A percentile compares a stretch with the other conserved stretches of the same genome.
These are phyloP conservation scores for Urtica urens DNA, from an alignment of 306 rosid species.

Conservation along the genomic window DNA sequence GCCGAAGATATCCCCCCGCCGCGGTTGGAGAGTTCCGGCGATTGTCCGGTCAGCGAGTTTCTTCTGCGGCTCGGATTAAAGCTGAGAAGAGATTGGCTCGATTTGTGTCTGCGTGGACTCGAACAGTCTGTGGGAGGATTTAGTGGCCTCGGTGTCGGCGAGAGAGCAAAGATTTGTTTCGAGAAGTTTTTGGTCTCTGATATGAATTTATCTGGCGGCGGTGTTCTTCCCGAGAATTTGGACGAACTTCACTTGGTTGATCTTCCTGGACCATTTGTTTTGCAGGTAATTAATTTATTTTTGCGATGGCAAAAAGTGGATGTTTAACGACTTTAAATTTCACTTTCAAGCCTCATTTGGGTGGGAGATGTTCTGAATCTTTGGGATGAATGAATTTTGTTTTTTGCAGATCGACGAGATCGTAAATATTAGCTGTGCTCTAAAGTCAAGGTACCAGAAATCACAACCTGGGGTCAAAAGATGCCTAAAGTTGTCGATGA, in stretches of 20 bases:
- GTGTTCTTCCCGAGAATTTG: slow-evolving; percentile 58
- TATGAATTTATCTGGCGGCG: slow-evolving; percentile 51
- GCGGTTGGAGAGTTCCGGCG: slow-evolving; percentile 2
- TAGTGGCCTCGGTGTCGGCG: slow-evolving; percentile 28
- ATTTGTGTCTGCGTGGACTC: slow-evolving; percentile 34
- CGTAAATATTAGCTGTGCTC: slow-evolving; percentile 53
- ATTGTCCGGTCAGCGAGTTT: slow-evolving; percentile 40
- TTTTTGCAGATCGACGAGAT: slow-evolving; percentile 74
- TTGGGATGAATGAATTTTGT: not conserved
- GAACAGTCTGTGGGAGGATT: slow-evolving; percentile 32
- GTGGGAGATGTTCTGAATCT: not conserved
- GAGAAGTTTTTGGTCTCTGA: slow-evolving; percentile 60
- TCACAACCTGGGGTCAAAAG: slow-evolving; percentile 58
- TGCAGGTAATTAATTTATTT: slow-evolving; percentile 41
- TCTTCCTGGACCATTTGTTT: slow-evolving; percentile 72
- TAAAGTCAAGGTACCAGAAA: slow-evolving; percentile 51
- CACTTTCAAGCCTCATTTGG: not conserved
- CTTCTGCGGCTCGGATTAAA: slow-evolving; percentile 47
- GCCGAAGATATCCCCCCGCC: not conserved
- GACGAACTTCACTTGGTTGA: slow-evolving; percentile 54
- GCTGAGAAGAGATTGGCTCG: slow-evolving; percentile 51
- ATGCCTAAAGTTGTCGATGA: slow-evolving; percentile 80
- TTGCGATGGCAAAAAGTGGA: not conserved
- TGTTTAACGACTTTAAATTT: not conserved
- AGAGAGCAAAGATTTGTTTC: slow-evolving; percentile 61